Evolutionary conservation across 257 asterid species (phyloP), one percentile per base, ranked within the genome.

Genomic region (Solanum bukasovii): DNA sequence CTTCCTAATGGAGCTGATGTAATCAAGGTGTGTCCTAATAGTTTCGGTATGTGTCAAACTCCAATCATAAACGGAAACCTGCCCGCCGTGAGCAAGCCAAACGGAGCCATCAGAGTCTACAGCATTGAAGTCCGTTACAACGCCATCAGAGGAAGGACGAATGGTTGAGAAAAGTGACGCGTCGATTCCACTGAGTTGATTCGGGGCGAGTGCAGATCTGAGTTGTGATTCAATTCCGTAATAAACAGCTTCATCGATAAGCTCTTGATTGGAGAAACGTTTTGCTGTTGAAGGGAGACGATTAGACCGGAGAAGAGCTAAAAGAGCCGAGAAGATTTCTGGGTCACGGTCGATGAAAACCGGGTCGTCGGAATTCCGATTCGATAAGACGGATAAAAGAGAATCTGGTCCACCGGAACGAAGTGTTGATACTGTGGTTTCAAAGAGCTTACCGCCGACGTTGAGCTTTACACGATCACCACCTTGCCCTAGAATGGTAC

Each of bases 341-440:
- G 99, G 99, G 92, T 97, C 99, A 6, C 99, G 98, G 93, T 97
- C 99, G 81, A 97, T 95, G 93, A 97, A 97, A 29, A 97, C 91
- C 27, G 97, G 93, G 2, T 92, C 93, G 38, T 89, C 90, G 34
- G 84, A 61, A 35, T 92, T 89, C 7, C 98, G 96, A 91, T 88
- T 93, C 52, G 99, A 94, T 49, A 96, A 92, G 52, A 93, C 93
- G 85, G 88, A 93, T 7, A 97, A 88, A 63, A 97, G 96, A 61
- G 99, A 92, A 82, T 97, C 99, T 0, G 98, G 92, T 1, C 98
- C 98, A 75, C 98, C 98, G 87, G 96, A 96, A 2, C 94, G 94
- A 78, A 96, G 98, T 29, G 99, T 97, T 27, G 98, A 81, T 27
- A 93, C 90, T 59, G 99, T 96, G 33, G 99, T 97, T 89, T 96